Conservation (phyloP, 768 basidiomycete genomes). For the Boletus rufocinnamomeus region DNA sequence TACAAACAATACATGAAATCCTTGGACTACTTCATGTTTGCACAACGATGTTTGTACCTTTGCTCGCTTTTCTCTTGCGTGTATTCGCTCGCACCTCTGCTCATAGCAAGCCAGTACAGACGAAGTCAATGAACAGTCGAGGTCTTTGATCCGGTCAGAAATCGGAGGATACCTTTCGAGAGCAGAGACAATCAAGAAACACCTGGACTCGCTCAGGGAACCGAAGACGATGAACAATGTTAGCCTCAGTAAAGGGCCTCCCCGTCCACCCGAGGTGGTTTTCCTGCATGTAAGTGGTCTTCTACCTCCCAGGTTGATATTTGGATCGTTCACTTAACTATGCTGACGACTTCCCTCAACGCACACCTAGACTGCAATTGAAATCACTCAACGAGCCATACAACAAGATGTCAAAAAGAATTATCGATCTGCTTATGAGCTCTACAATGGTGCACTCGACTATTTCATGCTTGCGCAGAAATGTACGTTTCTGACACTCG, state of each 20-base stretch:
- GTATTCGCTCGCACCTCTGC: not conserved
- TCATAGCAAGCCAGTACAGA: constrained; percentile 32
- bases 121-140: constrained; percentile 90
- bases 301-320: not conserved
- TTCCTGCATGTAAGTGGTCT: constrained; percentile 20
- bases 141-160: constrained; percentile 79
- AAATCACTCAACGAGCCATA: constrained; percentile 85
- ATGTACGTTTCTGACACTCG: constrained; percentile 45
- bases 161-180: constrained; percentile 86
- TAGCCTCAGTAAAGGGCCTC: not conserved
- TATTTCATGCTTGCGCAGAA: constrained; percentile 97
- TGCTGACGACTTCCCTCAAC: not conserved
- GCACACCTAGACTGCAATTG: constrained; percentile 64
- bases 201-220: constrained; percentile 44
- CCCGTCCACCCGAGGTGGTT: constrained; percentile 19
- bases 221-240: not conserved
- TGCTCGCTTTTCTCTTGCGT: not conserved
- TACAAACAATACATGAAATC: constrained; percentile 92
- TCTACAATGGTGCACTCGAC: constrained; percentile 90
- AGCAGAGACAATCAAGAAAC: constrained; percentile 86
- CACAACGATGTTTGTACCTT: constrained; percentile 72
- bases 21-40: constrained; percentile 97
- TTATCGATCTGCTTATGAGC: constrained; percentile 88
- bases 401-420: constrained; percentile 89
- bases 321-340: too few species aligned